Conservation (phyloP, 1,284 basidiomycete genomes). For the Chalciporus piperatoides region DNA sequence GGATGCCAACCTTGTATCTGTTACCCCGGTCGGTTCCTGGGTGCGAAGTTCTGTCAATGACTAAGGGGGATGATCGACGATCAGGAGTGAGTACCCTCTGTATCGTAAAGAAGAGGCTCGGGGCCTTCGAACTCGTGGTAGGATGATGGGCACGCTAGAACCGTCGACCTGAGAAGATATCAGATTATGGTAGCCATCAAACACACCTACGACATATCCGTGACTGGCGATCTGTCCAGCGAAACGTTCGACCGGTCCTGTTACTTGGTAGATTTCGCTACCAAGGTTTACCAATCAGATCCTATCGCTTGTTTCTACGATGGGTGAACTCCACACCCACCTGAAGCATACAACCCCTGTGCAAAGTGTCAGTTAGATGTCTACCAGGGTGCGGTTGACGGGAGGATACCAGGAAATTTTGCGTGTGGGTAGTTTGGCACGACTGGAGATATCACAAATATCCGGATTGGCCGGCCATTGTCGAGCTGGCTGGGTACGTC, state of each 20-base stretch:
- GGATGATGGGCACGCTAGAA: slow-evolving; percentile 68
- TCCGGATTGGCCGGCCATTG: slow-evolving; percentile 66
- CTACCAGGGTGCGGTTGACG: not conserved
- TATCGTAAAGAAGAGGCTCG: slow-evolving; percentile 82
- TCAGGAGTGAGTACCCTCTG: slow-evolving; percentile 53
- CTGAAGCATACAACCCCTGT: slow-evolving; percentile 78
- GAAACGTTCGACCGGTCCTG: slow-evolving; percentile 84
- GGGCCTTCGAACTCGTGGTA: slow-evolving; percentile 92
- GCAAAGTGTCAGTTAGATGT: slow-evolving; percentile 9
- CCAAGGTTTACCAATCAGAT: slow-evolving; percentile 4
- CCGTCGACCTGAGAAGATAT: slow-evolving; percentile 3
- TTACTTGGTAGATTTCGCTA: slow-evolving; percentile 85
- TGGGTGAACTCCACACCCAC: slow-evolving; percentile 33
- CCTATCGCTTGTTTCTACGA: not conserved
- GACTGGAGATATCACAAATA: slow-evolving; percentile 72
- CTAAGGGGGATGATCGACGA: not conserved
- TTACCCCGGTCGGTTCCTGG: slow-evolving; percentile 81
- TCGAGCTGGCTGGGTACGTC: slow-evolving; percentile 72
- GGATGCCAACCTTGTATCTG: slow-evolving; percentile 66
- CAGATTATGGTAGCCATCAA: not conserved
- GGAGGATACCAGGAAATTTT: slow-evolving; percentile 65
- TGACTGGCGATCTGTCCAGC: slow-evolving; percentile 91
- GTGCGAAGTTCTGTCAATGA: slow-evolving; percentile 1
- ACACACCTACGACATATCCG: slow-evolving; percentile 72
- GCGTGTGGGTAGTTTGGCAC: slow-evolving; percentile 74